These are phyloP conservation scores for Corchorus capsularis DNA, from an alignment of 345 rosid species.

Conservation along the genomic window DNA sequence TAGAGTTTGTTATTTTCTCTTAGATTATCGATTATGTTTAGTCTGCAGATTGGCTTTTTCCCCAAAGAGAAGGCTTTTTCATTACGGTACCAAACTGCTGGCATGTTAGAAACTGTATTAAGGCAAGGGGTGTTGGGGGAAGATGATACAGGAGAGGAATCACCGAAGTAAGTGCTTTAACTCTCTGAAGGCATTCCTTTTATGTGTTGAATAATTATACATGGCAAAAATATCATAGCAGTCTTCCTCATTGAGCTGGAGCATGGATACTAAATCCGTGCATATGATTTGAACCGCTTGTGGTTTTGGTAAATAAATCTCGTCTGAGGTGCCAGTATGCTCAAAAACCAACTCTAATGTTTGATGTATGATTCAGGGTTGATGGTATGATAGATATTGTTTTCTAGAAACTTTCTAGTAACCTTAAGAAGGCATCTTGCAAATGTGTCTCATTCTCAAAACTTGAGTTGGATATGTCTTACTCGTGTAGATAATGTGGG, in stretches of 20 bases:
- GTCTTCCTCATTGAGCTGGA: background rate
- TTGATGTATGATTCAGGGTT: background rate
- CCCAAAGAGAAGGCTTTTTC: constrained; percentile 81
- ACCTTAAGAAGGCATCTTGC: background rate
- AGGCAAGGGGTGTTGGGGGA: constrained; percentile 95
- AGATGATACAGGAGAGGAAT: constrained; percentile 94
- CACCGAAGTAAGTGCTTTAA: constrained; percentile 63
- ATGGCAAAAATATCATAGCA: background rate
- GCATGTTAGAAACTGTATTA: constrained; percentile 78
- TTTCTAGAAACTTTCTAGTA: constrained; percentile 6
- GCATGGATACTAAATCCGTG: background rate
- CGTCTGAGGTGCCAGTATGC: background rate
- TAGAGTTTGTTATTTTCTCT: constrained; percentile 31
- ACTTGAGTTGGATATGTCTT: background rate
- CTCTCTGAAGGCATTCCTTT: background rate
- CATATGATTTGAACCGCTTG: background rate
- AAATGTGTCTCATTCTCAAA: background rate
- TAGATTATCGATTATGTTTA: constrained; percentile 55
- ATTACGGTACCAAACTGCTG: constrained; percentile 84
- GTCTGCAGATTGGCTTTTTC: constrained; percentile 90
- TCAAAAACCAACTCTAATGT: background rate
- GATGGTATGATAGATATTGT: background rate
- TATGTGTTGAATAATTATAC: background rate
- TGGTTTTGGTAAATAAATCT: background rate
- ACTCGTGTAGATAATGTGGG: background rate